Percentiles rank a stretch among this genome's conserved stretches.
These are phyloP conservation scores for Zalaria obscura DNA, from an alignment of 2,329 filamentous ascomycete species.

Conservation along the genomic window DNA sequence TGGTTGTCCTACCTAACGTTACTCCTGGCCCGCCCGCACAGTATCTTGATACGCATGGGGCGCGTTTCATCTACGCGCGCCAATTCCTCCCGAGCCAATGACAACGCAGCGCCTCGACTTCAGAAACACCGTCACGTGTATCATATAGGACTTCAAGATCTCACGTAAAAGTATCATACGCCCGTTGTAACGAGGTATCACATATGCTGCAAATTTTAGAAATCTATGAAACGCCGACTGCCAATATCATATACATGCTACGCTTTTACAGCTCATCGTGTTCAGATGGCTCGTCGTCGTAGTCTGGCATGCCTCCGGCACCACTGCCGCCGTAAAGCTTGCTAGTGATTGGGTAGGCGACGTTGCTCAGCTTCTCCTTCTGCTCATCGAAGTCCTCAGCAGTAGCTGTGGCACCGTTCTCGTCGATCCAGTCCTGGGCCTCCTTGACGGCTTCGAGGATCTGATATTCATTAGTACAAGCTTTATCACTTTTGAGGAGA, in stretches of 20 bases:
- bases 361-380: constrained; percentile 95
- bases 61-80: no score
- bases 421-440: constrained; percentile 88
- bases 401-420: constrained; percentile 73
- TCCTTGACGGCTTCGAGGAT: constrained; percentile 96
- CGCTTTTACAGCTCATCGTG: constrained; percentile 34
- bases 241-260: constrained; percentile 1
- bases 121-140: no score
- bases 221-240: neutral
- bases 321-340: constrained; percentile 66
- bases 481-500: constrained; percentile 1
- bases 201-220: neutral
- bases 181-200: no score
- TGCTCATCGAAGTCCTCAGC: constrained; percentile 98
- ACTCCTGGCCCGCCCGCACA: no score
- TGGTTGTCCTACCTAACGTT: no score
- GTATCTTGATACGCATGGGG: no score
- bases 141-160: no score
- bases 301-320: constrained; percentile 42
- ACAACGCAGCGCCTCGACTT: no score
- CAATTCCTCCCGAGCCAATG: no score
- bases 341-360: constrained; percentile 97
- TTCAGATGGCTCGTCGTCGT: constrained; percentile 46
- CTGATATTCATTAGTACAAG: constrained; percentile 29
- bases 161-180: no score